A percentile compares a stretch with the other conserved stretches of the same genome.
These are phyloP conservation scores for Teratosphaeria pseudoeucalypti DNA, from an alignment of 2,329 filamentous ascomycete species.

Conservation along the genomic window DNA sequence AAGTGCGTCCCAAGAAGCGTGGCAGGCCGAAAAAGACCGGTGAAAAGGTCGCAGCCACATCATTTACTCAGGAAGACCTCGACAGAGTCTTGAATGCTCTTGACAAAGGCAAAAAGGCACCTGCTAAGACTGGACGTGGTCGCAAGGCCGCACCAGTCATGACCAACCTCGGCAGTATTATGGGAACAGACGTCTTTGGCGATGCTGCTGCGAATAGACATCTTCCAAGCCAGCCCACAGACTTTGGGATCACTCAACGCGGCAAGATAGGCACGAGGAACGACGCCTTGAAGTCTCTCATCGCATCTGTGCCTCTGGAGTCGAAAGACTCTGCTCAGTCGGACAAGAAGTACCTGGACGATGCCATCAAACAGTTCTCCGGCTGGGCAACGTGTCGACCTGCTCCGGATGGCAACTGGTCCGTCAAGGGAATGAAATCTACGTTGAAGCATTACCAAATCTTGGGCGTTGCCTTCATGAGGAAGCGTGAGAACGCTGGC, in stretches of 20 bases:
- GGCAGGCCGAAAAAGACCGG: conserved; percentile 1
- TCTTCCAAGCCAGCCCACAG: conserved; percentile 12
- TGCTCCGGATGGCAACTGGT: conserved; percentile 26
- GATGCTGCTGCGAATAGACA: conserved; percentile 11
- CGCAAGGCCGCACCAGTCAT: conserved; percentile 2
- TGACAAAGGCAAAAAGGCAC: not conserved
- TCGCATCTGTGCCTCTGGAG: conserved; percentile 17
- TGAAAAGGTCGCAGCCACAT: not conserved
- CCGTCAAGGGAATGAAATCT: conserved; percentile 25
- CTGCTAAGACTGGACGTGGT: not conserved
- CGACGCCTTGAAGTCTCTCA: conserved; percentile 30
- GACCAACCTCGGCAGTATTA: conserved; percentile 10
- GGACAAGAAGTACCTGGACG: conserved; percentile 29
- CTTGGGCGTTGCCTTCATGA: conserved; percentile 45
- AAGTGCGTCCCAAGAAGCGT: not conserved
- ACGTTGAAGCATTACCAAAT: conserved; percentile 43
- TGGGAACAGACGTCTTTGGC: conserved; percentile 14
- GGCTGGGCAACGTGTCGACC: conserved; percentile 26
- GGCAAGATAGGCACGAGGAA: conserved; percentile 15
- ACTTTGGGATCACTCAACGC: conserved; percentile 1
- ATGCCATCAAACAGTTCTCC: conserved; percentile 33
- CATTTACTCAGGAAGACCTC: conserved; percentile 2
- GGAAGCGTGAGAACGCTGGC: conserved; percentile 35
- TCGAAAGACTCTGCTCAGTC: conserved; percentile 8
- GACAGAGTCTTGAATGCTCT: conserved; percentile 4